phyloP scores from a whole-genome alignment of 179 eudicot genomes.

The Monotropa hypopitys region DNA sequence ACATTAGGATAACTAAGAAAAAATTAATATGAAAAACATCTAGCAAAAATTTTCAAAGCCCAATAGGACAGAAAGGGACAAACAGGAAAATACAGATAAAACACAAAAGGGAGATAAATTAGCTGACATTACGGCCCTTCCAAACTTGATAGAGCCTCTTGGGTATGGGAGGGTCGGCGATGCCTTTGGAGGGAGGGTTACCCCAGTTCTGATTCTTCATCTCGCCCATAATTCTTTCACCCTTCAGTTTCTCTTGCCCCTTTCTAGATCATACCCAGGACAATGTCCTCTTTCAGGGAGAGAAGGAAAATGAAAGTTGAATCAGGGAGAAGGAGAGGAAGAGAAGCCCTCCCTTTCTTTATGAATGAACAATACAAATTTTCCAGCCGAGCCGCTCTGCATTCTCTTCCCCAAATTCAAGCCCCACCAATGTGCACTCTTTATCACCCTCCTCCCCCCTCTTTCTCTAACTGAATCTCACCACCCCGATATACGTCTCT shows the following conservation, averaged over 20 bases:
- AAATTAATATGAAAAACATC: not conserved
- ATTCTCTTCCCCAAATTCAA: not conserved
- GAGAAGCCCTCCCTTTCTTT: not conserved
- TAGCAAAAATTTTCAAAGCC: not conserved
- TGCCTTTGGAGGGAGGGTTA: conserved; percentile 5
- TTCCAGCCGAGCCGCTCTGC: not conserved
- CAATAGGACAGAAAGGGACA: too few species aligned
- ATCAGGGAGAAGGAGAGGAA: not conserved
- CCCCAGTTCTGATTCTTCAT: conserved; percentile 11
- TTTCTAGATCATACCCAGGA: not conserved
- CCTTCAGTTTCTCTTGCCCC: not conserved
- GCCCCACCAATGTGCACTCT: not conserved
- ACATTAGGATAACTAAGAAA: not conserved
- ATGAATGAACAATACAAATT: not conserved
- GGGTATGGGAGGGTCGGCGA: not conserved
- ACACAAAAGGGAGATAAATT: not conserved
- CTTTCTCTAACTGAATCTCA: not conserved
- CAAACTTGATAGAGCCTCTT: conserved; percentile 42
- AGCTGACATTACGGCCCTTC: conserved; percentile 41
- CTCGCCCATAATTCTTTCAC: conserved; percentile 1
- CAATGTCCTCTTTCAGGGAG: not conserved
- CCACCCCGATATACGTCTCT: not conserved
- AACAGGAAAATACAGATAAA: not conserved
- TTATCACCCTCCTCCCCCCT: not conserved
- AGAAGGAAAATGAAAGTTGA: not conserved